Evolutionary conservation across 257 asterid genomes (phyloP).

Genomic region (Solanum microdontum): DNA sequence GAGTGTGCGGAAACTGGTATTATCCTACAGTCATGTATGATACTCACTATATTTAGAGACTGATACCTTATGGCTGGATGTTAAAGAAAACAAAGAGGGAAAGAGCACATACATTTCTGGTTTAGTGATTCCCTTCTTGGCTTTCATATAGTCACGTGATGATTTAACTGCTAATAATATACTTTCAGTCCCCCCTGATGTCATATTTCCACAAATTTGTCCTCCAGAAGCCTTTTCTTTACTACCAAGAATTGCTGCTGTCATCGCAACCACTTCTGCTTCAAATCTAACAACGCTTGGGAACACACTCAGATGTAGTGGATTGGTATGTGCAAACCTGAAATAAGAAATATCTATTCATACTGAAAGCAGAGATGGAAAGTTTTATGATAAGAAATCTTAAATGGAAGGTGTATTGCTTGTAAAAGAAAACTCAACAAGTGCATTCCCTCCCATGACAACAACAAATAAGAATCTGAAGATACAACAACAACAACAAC

Average conservation of each 20-base stretch:
- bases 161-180: slow-evolving; percentile 84
- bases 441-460: background rate
- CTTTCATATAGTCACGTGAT: slow-evolving; percentile 89
- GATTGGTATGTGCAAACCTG: slow-evolving; percentile 99
- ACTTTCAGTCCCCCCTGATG: slow-evolving; percentile 99
- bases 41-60: slow-evolving; percentile 11
- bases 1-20: slow-evolving; percentile 98
- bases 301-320: slow-evolving; percentile 89
- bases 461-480: background rate
- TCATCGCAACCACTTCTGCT: slow-evolving; percentile 89
- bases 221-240: slow-evolving; percentile 78
- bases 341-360: slow-evolving; percentile 1
- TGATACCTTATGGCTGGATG: background rate
- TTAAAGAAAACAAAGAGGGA: background rate
- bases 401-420: background rate
- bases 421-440: background rate
- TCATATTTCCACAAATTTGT: slow-evolving; percentile 93
- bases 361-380: background rate
- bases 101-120: slow-evolving; percentile 77
- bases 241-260: slow-evolving; percentile 90
- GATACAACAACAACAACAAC: too few relatives aligned
- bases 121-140: slow-evolving; percentile 61
- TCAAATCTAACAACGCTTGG: slow-evolving; percentile 87
- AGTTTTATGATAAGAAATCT: background rate
- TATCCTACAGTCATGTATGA: slow-evolving; percentile 47